Evolutionary conservation across 768 basidiomycete species (phyloP), one percentile per base, ranked within the genome.

Genomic region (Psilocybe azurescens): DNA sequence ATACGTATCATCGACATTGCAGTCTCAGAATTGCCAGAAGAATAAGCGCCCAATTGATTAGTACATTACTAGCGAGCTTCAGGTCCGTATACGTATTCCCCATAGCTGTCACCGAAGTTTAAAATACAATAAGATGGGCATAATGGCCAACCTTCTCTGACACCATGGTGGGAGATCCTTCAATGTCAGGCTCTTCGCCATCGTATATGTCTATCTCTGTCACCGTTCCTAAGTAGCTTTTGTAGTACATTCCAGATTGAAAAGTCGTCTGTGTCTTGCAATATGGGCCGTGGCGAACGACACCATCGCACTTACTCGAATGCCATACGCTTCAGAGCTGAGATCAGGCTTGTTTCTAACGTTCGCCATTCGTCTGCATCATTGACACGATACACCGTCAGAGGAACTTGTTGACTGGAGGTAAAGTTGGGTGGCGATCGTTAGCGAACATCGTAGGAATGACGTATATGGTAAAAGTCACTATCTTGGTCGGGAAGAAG

Each of bases 281-380:
- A 20, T 3, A 44, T 18, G 2, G 62, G 62, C 29, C 53, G 53
- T 16, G 56, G 56, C 7, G 29, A 14, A 30, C 46, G 58, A 52
- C 60, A 56, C 62, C 62, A 64, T 14, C 28, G 48, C 24, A 64
- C 59, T 14, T 53, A 53, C 29, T 59, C 32, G 24, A 60, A 33
- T 1, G 50, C 14, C 58, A 60, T 64, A 13, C 62, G 53, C 29
- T 41, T 28, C 13, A 64, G 47, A 14, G 58, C 39, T 2, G 38
- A 47, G 3, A 63, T 47, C 46, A 63, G 46, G 5, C 9, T 33
- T 24, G 29, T 41, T 54, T 63, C 62, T 3, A 28, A 52, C 1
- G 47, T 13, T 20, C 55, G 47, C 29, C 51, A 59, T 13, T 24
- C 24, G 13, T 56, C 57, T n/a, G 56, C 7, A 30, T 46, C 10